Conservation (phyloP, 352 stramenopile genomes). For the Pythium graminicola region DNA sequence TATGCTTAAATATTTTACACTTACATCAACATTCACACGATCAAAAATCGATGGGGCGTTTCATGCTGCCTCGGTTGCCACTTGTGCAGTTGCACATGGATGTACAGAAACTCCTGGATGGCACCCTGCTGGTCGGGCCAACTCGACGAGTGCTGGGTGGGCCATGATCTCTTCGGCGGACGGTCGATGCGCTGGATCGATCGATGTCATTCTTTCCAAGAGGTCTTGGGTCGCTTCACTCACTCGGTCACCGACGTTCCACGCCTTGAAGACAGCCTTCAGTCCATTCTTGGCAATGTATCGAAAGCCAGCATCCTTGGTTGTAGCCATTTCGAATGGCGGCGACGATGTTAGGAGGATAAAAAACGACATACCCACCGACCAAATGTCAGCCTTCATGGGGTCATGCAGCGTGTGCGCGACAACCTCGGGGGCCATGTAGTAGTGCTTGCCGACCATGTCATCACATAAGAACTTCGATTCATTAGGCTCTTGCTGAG, state of each 20-base stretch:
- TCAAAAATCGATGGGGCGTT: not conserved
- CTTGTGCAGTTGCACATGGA: too few relatives aligned
- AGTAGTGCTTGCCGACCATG: conserved; percentile 91
- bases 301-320: conserved; percentile 82
- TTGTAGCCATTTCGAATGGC: conserved; percentile 84
- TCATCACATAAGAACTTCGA: conserved; percentile 48
- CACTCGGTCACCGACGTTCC: conserved; percentile 37
- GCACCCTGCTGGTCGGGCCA: too few relatives aligned
- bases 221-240: conserved; percentile 57
- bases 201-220: conserved; percentile 62
- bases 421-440: conserved; percentile 96
- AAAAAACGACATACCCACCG: conserved; percentile 90
- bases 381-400: conserved; percentile 90
- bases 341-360: conserved; percentile 91
- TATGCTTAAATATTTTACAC: conserved; percentile 8
- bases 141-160: conserved; percentile 69
- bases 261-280: conserved; percentile 62
- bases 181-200: conserved; percentile 52
- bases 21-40: not conserved
- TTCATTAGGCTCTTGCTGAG: conserved; percentile 42
- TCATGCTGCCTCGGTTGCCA: too few relatives aligned
- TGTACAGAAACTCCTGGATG: too few relatives aligned
- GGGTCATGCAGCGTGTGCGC: conserved; percentile 85
- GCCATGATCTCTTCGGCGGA: conserved; percentile 51
- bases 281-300: conserved; percentile 77